A percentile compares a stretch with the other conserved stretches of the same genome.
phyloP scores from a whole-genome alignment of 495 filamentous ascomycete species.

The Penicillium pulvis region DNA sequence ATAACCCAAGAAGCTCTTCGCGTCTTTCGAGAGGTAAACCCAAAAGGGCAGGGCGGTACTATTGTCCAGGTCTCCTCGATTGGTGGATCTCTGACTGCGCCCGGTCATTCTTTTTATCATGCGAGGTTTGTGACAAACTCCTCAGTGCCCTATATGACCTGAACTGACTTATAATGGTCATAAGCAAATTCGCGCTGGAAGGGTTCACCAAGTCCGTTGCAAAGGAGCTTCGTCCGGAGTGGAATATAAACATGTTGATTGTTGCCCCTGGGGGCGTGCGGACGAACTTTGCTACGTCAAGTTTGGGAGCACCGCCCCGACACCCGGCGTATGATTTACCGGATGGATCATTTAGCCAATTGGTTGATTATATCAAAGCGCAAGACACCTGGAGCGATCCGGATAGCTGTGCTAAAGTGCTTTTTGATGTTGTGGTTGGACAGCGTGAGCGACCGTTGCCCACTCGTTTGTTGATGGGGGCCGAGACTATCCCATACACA shows the following conservation, averaged over 20 bases:
- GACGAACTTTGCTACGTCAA: conserved; percentile 24
- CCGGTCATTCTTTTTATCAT: conserved; percentile 54
- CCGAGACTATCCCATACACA: conserved; percentile 23
- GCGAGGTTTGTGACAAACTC: conserved; percentile 31
- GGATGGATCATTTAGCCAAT: conserved; percentile 14
- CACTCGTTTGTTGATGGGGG: conserved; percentile 23
- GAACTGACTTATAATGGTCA: background rate
- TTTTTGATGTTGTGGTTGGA: conserved; percentile 23
- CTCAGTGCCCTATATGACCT: too few relatives aligned
- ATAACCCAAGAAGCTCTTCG: conserved; percentile 41
- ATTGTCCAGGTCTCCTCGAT: conserved; percentile 57
- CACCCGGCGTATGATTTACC: conserved; percentile 27
- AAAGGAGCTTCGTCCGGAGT: conserved; percentile 51
- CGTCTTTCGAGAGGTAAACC: conserved; percentile 17
- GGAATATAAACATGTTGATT: conserved; percentile 39
- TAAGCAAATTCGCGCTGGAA: conserved; percentile 55
- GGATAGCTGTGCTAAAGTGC: conserved; percentile 23
- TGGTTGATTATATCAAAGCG: conserved; percentile 20
- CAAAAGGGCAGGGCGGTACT: conserved; percentile 44
- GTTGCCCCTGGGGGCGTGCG: conserved; percentile 27
- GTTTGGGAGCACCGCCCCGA: conserved; percentile 14
- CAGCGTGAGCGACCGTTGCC: conserved; percentile 20
- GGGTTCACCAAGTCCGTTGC: conserved; percentile 57
- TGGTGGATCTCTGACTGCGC: conserved; percentile 49
- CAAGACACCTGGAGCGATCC: conserved; percentile 27